phyloP scores from a whole-genome alignment of 2,329 filamentous ascomycete genomes.

The Ophiostoma sp. region DNA sequence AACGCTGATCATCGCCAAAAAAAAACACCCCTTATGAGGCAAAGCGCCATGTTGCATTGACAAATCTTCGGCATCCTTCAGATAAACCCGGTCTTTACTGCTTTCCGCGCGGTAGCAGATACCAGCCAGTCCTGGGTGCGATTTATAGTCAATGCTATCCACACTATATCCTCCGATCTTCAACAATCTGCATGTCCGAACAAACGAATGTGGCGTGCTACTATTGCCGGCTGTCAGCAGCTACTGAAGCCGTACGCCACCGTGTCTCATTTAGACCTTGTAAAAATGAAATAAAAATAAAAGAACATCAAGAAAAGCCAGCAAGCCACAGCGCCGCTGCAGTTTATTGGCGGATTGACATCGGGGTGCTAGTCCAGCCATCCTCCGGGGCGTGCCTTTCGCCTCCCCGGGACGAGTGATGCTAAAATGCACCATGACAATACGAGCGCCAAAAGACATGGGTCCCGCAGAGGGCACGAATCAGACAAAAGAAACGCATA shows the following conservation, averaged over 20 bases:
- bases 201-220: neutral
- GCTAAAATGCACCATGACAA: neutral
- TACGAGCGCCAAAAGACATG: neutral
- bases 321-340: neutral
- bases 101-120: neutral
- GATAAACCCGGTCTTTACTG: neutral
- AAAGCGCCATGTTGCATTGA: neutral
- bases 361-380: neutral
- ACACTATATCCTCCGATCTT: neutral
- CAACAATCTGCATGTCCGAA: neutral
- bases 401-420: constrained; percentile 5
- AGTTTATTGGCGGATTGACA: neutral
- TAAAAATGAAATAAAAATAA: neutral
- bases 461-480: neutral
- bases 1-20: neutral
- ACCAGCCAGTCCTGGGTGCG: neutral
- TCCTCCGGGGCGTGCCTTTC: neutral
- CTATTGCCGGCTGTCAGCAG: neutral
- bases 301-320: too few species aligned
- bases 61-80: neutral
- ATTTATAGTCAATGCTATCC: neutral
- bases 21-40: neutral
- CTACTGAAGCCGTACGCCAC: neutral
- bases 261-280: neutral
- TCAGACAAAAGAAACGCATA: neutral